Base-by-base conservation (phyloP, 768 basidiomycete genomes). In the Russula vinacea region DNA sequence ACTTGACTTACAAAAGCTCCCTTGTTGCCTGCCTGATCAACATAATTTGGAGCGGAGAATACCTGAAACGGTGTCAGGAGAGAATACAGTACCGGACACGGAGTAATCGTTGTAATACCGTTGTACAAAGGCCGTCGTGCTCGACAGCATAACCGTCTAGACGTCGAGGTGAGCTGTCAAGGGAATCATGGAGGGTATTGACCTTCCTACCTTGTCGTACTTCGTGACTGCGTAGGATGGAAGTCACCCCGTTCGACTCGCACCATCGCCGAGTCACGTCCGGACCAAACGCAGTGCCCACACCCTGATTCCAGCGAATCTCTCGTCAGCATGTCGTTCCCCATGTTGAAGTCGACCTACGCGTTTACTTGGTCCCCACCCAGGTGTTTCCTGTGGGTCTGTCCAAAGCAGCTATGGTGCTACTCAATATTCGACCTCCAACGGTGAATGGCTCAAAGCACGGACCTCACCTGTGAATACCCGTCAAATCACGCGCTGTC, bases 281-380 rank as follows among this genome's bases (percentile, higher is more conserved):
- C 0, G 96, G 95, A 17, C 97, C 97, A 74, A 99, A 99, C 5
- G 89, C 85, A 66, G 97, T 88, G 24, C 97, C 97, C 64, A 98
- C 94, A 57, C 97, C 97, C 90, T 93, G 64, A 24, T 58, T 42
- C 54, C 53, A 61, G 65, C 56, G 57, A 67, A 65, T 52, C 29
- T 58, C 29, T 56, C 44, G 69, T 60, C 67, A 68, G 61, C 35
- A 55, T 56, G 61, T 70, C 49, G 35, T 45, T 47, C 58, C 62
- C 44, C 17, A 37, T 53, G 45, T 39, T 39, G 50, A 16, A 62
- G 62, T 32, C n/a, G 54, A 76, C 89, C 56, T 73, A 92, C 92
- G 42, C 97, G 87, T 81, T 98, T 98, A 73, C 92, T 95, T 14
- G 97, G 96, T 6, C 97, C 96, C 32, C 97, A 86, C 29, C 97